Evolutionary conservation across 768 basidiomycete genomes (phyloP).

Genomic region (Daedalea quercina): DNA sequence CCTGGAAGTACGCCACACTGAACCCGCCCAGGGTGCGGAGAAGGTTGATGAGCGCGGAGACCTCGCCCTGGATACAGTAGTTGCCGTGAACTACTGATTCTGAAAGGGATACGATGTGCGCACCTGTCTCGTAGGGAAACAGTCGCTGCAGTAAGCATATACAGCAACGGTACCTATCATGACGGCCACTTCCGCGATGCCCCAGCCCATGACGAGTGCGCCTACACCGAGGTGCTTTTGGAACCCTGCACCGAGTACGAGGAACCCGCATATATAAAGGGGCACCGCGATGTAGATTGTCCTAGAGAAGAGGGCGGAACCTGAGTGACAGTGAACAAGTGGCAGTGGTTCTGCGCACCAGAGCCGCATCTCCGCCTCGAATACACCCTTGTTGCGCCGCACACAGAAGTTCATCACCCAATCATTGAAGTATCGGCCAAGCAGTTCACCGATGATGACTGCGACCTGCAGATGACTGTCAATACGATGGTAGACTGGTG

Average conservation of each 20-base stretch:
- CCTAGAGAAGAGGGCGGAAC: conserved; percentile 26
- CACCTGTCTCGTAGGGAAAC: conserved; percentile 39
- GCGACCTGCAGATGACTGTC: conserved; percentile 29
- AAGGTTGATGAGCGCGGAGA: conserved; percentile 54
- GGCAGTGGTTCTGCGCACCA: no score
- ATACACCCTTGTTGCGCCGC: conserved; percentile 42
- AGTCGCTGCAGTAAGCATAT: conserved; percentile 45
- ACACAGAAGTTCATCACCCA: conserved; percentile 37
- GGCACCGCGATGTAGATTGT: conserved; percentile 53
- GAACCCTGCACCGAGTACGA: conserved; percentile 48
- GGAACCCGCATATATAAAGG: conserved; percentile 56
- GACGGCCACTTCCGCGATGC: conserved; percentile 46
- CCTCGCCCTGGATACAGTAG: conserved; percentile 41
- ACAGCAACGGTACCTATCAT: conserved; percentile 60
- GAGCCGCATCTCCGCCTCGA: conserved; percentile 49
- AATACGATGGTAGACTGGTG: not conserved
- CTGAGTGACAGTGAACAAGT: not conserved
- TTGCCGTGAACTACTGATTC: not conserved
- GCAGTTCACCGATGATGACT: conserved; percentile 43
- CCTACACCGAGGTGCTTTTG: conserved; percentile 46
- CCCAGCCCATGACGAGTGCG: conserved; percentile 62
- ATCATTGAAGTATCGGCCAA: conserved; percentile 47
- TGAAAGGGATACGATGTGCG: not conserved
- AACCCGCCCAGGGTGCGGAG: conserved; percentile 53
- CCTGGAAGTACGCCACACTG: conserved; percentile 60